These are phyloP conservation scores for Pisolithus thermaeus DNA, from an alignment of 1,284 basidiomycete species.

Conservation along the genomic window DNA sequence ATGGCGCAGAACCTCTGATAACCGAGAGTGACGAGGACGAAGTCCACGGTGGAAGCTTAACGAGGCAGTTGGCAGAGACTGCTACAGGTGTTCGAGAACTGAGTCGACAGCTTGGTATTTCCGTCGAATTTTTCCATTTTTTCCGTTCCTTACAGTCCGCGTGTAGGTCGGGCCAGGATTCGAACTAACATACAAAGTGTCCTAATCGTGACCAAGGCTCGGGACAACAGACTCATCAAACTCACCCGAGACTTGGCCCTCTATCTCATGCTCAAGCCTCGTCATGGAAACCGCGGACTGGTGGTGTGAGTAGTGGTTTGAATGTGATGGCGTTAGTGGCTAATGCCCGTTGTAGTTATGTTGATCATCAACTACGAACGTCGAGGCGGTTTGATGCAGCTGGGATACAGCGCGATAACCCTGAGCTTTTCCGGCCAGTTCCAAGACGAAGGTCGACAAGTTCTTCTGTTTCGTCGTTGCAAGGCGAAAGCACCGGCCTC, in stretches of 20 bases:
- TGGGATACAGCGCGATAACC: conserved; percentile 82
- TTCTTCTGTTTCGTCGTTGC: conserved; percentile 44
- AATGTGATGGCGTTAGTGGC: conserved; percentile 5
- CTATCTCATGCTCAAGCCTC: conserved; percentile 85
- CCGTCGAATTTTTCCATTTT: conserved; percentile 1
- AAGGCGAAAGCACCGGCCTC: conserved; percentile 32
- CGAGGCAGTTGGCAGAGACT: conserved; percentile 92
- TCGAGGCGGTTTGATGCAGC: conserved; percentile 94
- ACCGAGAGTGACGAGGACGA: conserved; percentile 55
- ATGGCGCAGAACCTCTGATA: conserved; percentile 14
- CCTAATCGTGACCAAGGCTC: conserved; percentile 96
- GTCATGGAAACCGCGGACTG: conserved; percentile 62
- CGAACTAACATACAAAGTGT: conserved; percentile 89
- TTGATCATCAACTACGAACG: conserved; percentile 87
- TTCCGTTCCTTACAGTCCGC: conserved; percentile 9
- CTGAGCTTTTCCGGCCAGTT: conserved; percentile 81
- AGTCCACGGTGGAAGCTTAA: conserved; percentile 69
- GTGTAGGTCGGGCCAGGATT: conserved; percentile 83
- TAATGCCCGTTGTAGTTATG: conserved; percentile 58
- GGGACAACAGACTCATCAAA: conserved; percentile 94
- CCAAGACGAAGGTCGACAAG: conserved; percentile 70
- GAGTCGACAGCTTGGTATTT: conserved; percentile 95
- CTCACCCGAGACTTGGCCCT: conserved; percentile 91
- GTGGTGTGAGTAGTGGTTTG: conserved; percentile 56
- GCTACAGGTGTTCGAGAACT: conserved; percentile 96